Conservation (phyloP, 805 yeast species). For the Kurtzmaniella cleridarum region DNA sequence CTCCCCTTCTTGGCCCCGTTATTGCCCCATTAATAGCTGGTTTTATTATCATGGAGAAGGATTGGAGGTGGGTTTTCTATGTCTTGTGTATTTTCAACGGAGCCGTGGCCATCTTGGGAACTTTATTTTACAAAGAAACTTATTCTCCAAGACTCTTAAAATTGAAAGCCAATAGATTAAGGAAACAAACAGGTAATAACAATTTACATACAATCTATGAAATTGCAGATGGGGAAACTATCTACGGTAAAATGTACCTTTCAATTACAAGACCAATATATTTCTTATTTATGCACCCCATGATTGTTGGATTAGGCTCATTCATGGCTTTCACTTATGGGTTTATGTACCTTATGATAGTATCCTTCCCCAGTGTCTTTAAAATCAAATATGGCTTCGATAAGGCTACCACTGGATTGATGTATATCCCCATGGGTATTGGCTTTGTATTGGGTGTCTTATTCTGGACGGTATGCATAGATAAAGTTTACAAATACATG, state of each 20-base stretch:
- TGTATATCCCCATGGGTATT: constrained; percentile 36
- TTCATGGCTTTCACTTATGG: constrained; percentile 39
- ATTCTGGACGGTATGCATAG: constrained; percentile 25
- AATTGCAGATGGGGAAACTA: constrained; percentile 24
- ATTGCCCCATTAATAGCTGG: constrained; percentile 35
- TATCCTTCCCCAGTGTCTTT: constrained; percentile 32
- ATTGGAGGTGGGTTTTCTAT: constrained; percentile 36
- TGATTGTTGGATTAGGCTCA: constrained; percentile 35
- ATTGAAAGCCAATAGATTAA: constrained; percentile 19
- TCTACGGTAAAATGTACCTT: constrained; percentile 15
- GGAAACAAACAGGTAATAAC: constrained; percentile 30
- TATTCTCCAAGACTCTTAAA: constrained; percentile 30
- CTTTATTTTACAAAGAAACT: constrained; percentile 28
- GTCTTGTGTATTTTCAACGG: constrained; percentile 32
- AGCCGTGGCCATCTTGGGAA: constrained; percentile 25
- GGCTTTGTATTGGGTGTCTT: constrained; percentile 29
- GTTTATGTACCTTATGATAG: constrained; percentile 37
- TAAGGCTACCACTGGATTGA: constrained; percentile 27
- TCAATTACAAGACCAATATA: constrained; percentile 29
- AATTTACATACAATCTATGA: constrained; percentile 35
- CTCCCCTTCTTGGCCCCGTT: constrained; percentile 35
- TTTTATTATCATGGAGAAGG: constrained; percentile 23
- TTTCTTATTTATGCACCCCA: constrained; percentile 29
- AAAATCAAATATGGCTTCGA: constrained; percentile 25
- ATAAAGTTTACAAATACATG: constrained; percentile 19